Percentiles rank a stretch among this genome's conserved stretches.
These are phyloP conservation scores for Fraxinus cuspidata DNA, from an alignment of 257 asterid genomes.

Conservation along the genomic window DNA sequence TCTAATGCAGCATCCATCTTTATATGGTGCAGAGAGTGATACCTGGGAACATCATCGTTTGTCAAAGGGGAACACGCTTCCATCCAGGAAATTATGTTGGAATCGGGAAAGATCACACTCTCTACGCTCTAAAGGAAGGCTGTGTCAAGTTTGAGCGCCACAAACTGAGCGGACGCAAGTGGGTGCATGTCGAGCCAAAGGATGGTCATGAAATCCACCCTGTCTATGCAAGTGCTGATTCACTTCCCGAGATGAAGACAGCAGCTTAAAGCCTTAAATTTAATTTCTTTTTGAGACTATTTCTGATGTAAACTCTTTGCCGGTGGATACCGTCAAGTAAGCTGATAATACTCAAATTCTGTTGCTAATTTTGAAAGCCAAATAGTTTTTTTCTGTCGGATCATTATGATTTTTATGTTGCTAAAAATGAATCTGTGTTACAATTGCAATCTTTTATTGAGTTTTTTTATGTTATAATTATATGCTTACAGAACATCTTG, in stretches of 20 bases:
- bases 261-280: slow-evolving; percentile 35
- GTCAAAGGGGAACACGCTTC: slow-evolving; percentile 94
- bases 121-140: slow-evolving; percentile 86
- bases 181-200: slow-evolving; percentile 94
- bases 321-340: not conserved
- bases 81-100: slow-evolving; percentile 91
- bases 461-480: not conserved
- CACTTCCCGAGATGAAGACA: slow-evolving; percentile 38
- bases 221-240: slow-evolving; percentile 42
- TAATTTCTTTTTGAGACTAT: not conserved
- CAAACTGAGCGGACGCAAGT: slow-evolving; percentile 82
- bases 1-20: slow-evolving; percentile 15
- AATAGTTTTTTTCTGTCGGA: not conserved
- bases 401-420: not conserved
- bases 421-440: not conserved
- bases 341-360: not conserved
- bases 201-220: slow-evolving; percentile 81
- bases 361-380: not conserved
- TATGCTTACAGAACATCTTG: not conserved
- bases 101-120: slow-evolving; percentile 86
- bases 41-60: slow-evolving; percentile 90
- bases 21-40: slow-evolving; percentile 64
- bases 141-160: slow-evolving; percentile 72
- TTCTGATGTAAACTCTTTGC: not conserved
- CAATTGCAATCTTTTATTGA: not conserved